Evolutionary conservation across 352 stramenopile species (phyloP), one percentile per base, ranked within the genome.

Genomic region (Phytophthora tubulina): DNA sequence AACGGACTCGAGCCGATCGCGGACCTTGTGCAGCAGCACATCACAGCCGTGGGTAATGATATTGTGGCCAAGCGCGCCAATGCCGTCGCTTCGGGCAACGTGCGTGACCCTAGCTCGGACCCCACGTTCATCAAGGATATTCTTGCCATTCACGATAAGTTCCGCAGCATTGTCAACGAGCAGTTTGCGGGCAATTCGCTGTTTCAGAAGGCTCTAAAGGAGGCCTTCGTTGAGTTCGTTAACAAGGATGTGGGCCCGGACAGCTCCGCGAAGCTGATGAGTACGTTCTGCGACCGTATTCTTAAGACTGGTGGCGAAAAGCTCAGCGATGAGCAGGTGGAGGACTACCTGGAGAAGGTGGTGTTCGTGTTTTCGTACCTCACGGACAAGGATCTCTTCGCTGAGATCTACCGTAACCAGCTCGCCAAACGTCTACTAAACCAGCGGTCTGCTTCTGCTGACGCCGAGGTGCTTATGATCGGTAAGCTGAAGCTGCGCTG

Each of bases 301-400:
- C 85, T 99, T 6, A 99, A 99, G 84, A 98, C 93, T 56, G 97
- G 97, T 38, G 97, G 96, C 52, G 98, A 99, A 76, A 99, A 99
- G 75, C 88, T 99, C 21, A 98, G 86, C 56, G 98, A 99, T 72
- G 87, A 95, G 67, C 91, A 98, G 69, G 97, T 99, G 21, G 98
- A 99, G 72, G 88, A 98, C 67, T 98, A 95, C 70, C 73, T 99
- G 15, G 96, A 99, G 66, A 98, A 98, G 68, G 96, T 99, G 63
- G 98, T 99, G 32, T 97, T 99, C 71, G 90, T 99, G 21, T 99
- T 99, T 72, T 99, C 95, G 15, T 99, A 99, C 81, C 78, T 99
- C 33, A 99, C 93, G 1, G 98, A 99, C 78, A 99, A 99, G 88
- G 98, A 99, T 86, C 76, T 99, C 41, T 99, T 99, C 82, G 97